These are phyloP conservation scores for Trichoderma erinaceum DNA, from an alignment of 495 filamentous ascomycete genomes.

Conservation along the genomic window DNA sequence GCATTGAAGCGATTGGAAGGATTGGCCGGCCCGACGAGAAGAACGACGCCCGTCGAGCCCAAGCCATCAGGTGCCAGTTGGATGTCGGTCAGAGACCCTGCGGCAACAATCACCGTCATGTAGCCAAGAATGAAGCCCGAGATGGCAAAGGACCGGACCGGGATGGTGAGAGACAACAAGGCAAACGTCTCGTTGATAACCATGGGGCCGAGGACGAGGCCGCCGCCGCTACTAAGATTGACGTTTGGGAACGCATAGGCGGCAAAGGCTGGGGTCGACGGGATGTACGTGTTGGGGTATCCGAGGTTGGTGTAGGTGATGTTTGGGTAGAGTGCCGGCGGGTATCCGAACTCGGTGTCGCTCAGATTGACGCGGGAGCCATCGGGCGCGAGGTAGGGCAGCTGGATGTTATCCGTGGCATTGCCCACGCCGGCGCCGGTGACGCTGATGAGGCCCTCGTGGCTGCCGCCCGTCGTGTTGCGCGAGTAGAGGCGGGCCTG, in stretches of 20 bases:
- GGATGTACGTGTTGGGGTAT: constrained; percentile 31
- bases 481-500: constrained; percentile 63
- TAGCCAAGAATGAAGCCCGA: constrained; percentile 60
- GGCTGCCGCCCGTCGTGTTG: constrained; percentile 47
- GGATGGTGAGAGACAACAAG: constrained; percentile 75
- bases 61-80: constrained; percentile 59
- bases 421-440: constrained; percentile 39
- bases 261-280: constrained; percentile 33
- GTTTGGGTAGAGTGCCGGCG: constrained; percentile 65
- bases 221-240: constrained; percentile 42
- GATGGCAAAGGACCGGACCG: constrained; percentile 59
- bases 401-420: constrained; percentile 33
- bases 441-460: constrained; percentile 50
- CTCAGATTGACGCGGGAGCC: constrained; percentile 54
- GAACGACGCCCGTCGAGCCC: constrained; percentile 56
- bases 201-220: constrained; percentile 63
- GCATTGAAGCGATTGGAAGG: constrained; percentile 57
- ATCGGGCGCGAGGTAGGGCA: constrained; percentile 53
- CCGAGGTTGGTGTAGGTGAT: constrained; percentile 51
- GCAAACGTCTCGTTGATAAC: constrained; percentile 60
- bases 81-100: constrained; percentile 51
- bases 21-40: constrained; percentile 61
- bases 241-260: constrained; percentile 45
- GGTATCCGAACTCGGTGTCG: constrained; percentile 55
- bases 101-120: constrained; percentile 66